These are phyloP conservation scores for Tardiomyces depauwii DNA, from an alignment of 1,139 yeast genomes.

Conservation along the genomic window DNA sequence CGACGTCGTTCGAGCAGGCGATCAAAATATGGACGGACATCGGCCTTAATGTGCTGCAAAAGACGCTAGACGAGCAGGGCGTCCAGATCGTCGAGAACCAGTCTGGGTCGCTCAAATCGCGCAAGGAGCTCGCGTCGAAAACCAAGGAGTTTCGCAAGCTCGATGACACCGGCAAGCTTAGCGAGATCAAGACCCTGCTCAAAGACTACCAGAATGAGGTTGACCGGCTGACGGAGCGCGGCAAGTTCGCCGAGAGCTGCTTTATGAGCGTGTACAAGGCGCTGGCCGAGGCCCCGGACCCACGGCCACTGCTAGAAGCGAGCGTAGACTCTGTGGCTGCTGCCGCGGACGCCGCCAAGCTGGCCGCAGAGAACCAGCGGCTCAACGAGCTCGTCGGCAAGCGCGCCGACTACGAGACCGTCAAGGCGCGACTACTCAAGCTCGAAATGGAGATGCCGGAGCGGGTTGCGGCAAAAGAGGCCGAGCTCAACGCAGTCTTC, in stretches of 20 bases:
- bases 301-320: constrained; percentile 65
- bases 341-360: constrained; percentile 40
- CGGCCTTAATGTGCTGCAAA: constrained; percentile 57
- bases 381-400: constrained; percentile 52
- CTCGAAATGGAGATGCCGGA: constrained; percentile 32
- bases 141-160: constrained; percentile 77
- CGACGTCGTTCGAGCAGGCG: constrained; percentile 41
- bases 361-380: constrained; percentile 42
- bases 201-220: constrained; percentile 84
- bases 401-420: constrained; percentile 67
- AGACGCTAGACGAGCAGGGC: constrained; percentile 64
- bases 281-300: constrained; percentile 89
- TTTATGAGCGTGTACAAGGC: constrained; percentile 66
- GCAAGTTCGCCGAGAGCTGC: constrained; percentile 60
- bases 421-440: constrained; percentile 49
- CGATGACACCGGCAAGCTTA: constrained; percentile 52
- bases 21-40: constrained; percentile 69
- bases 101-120: constrained; percentile 48
- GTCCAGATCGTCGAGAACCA: constrained; percentile 62
- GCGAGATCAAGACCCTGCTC: constrained; percentile 52
- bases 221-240: constrained; percentile 67
- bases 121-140: constrained; percentile 67
- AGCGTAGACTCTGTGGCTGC: constrained; percentile 59
- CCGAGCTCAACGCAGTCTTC: constrained; percentile 29
- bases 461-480: constrained; percentile 26